Evolutionary conservation across 2,329 filamentous ascomycete genomes (phyloP).

Genomic region (Cladosporium velox): DNA sequence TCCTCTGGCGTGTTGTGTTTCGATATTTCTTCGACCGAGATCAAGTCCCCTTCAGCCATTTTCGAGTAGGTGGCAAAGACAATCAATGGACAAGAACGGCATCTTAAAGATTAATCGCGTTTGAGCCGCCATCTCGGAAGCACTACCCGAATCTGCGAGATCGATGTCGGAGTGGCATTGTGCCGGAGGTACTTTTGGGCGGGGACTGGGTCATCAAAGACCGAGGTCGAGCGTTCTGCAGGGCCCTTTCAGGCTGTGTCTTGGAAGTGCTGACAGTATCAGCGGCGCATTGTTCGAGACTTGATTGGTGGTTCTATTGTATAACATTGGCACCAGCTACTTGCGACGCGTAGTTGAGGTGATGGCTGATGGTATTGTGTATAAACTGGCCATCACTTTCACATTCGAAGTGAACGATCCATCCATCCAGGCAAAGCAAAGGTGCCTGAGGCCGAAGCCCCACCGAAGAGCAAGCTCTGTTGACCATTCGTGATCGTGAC

Average conservation of each 20-base stretch:
- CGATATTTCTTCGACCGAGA: constrained; percentile 30
- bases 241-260: constrained; percentile 6
- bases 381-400: neutral
- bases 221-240: constrained; percentile 10
- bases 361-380: neutral
- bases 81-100: constrained; percentile 2
- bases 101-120: neutral
- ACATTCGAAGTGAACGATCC: neutral
- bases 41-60: constrained; percentile 8
- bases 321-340: neutral
- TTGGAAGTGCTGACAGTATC: neutral
- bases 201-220: constrained; percentile 15
- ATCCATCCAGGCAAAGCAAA: neutral
- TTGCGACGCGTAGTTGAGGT: neutral
- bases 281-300: neutral
- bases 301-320: neutral
- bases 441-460: constrained; percentile 10
- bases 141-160: neutral
- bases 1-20: constrained; percentile 35
- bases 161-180: neutral
- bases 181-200: neutral
- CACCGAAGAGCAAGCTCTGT: constrained; percentile 5
- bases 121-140: constrained; percentile 12
- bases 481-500: constrained; percentile 5
- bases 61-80: neutral